Evolutionary conservation across 306 rosid species (phyloP).

Genomic region (Casuarina cunninghamiana): DNA sequence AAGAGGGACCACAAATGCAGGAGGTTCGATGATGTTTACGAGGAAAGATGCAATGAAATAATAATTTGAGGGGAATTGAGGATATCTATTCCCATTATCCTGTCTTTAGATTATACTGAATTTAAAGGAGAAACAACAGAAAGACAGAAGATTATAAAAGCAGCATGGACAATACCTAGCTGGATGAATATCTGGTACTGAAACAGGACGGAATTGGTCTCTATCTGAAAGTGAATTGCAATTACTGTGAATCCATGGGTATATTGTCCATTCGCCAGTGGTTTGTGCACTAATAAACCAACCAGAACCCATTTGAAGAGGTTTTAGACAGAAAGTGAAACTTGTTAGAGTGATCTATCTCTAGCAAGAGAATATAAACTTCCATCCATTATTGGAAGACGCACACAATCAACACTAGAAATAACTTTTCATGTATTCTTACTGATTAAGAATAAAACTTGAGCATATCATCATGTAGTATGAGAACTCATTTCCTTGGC

Average conservation of each 20-base stretch:
- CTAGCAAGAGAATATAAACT: conserved; percentile 7
- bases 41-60: not conserved
- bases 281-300: conserved; percentile 52
- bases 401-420: conserved; percentile 22
- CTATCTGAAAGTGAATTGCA: conserved; percentile 80
- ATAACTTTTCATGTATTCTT: conserved; percentile 35
- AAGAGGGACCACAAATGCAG: not conserved
- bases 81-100: not conserved
- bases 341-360: conserved; percentile 15
- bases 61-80: not conserved
- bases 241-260: conserved; percentile 95
- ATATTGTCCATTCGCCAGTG: conserved; percentile 82
- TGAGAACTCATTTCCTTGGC: conserved; percentile 98
- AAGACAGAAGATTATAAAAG: not conserved
- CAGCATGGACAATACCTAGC: conserved; percentile 61
- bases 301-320: conserved; percentile 22
- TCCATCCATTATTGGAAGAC: conserved; percentile 10
- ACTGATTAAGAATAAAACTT: conserved; percentile 93
- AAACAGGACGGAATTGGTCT: conserved; percentile 86
- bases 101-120: not conserved
- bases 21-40: not conserved
- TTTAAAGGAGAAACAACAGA: not conserved
- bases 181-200: conserved; percentile 92
- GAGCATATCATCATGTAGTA: conserved; percentile 99
- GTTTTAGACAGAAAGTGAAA: conserved; percentile 10